Conservation (phyloP, 1,139 yeast genomes). For the Candida sanyaensis region DNA sequence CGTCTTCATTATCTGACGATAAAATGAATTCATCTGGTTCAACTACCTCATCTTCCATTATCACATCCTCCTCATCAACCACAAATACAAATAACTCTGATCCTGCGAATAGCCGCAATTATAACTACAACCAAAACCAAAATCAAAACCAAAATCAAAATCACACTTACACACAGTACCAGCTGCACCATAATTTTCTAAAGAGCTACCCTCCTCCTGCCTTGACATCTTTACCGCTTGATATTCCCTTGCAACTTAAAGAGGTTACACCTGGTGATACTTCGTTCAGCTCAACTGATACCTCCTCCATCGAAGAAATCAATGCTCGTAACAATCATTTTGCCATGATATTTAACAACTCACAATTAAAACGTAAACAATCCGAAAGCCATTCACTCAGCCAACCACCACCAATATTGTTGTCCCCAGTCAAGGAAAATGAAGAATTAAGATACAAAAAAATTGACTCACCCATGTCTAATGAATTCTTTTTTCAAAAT, state of each 20-base stretch:
- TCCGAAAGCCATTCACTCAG: not conserved
- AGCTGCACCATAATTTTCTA: conserved; percentile 1
- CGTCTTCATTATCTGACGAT: not conserved
- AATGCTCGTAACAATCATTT: conserved; percentile 5
- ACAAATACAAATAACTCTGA: conserved; percentile 1
- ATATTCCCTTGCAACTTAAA: conserved; percentile 3
- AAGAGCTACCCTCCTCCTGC: conserved; percentile 2
- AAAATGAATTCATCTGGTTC: conserved; percentile 2
- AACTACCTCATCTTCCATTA: not conserved
- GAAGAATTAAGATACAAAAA: conserved; percentile 4
- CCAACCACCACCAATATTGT: conserved; percentile 4
- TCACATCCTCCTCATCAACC: not conserved
- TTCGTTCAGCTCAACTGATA: conserved; percentile 4
- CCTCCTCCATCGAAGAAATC: conserved; percentile 1
- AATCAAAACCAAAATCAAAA: not conserved
- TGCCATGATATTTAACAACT: conserved; percentile 5
- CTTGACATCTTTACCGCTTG: conserved; percentile 3
- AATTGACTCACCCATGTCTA: conserved; percentile 9
- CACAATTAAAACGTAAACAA: conserved; percentile 6
- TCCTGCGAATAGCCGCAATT: not conserved
- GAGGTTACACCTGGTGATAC: conserved; percentile 7
- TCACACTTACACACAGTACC: not conserved
- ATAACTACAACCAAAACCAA: not conserved
- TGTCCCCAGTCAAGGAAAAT: conserved; percentile 4
- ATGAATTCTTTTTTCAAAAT: conserved; percentile 8